These are phyloP conservation scores for Spinacia oleracea DNA, from an alignment of 179 eudicot species.

Conservation along the genomic window DNA sequence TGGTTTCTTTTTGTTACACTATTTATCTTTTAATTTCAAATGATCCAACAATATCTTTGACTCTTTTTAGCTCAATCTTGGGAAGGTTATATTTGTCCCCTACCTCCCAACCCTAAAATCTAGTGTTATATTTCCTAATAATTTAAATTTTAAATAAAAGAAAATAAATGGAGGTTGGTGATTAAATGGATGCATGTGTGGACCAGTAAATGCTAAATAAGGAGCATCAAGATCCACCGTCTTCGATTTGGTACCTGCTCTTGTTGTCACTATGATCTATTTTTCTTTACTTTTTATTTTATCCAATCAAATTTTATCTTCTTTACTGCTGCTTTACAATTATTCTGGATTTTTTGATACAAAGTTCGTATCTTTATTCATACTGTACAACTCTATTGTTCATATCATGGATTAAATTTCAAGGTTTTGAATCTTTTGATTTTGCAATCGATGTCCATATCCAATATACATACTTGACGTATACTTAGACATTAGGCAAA, in stretches of 20 bases:
- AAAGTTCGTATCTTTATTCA: not conserved
- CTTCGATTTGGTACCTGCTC: constrained; percentile 23
- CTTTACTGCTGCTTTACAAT: not conserved
- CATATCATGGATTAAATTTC: not conserved
- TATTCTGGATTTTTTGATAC: not conserved
- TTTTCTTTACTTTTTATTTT: constrained; percentile 19
- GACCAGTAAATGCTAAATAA: constrained; percentile 38
- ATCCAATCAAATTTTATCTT: not conserved
- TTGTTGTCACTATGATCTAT: not conserved
- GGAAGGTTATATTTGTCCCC: constrained; percentile 27
- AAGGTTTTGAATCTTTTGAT: not conserved
- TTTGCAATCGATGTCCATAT: not conserved
- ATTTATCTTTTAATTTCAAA: not conserved
- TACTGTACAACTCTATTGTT: too few species aligned
- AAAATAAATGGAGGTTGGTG: constrained; percentile 8
- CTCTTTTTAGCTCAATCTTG: constrained; percentile 16
- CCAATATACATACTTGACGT: not conserved
- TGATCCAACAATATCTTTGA: constrained; percentile 31
- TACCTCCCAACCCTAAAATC: not conserved
- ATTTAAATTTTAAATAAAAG: not conserved
- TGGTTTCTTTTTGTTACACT: not conserved
- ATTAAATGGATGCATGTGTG: constrained; percentile 29
- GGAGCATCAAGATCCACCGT: constrained; percentile 39
- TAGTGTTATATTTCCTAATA: too few species aligned
- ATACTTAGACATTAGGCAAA: too few species aligned